A percentile compares a stretch with the other conserved stretches of the same genome.
phyloP scores from a whole-genome alignment of 2,329 filamentous ascomycete species.

The Arthrobotrys conoides region DNA sequence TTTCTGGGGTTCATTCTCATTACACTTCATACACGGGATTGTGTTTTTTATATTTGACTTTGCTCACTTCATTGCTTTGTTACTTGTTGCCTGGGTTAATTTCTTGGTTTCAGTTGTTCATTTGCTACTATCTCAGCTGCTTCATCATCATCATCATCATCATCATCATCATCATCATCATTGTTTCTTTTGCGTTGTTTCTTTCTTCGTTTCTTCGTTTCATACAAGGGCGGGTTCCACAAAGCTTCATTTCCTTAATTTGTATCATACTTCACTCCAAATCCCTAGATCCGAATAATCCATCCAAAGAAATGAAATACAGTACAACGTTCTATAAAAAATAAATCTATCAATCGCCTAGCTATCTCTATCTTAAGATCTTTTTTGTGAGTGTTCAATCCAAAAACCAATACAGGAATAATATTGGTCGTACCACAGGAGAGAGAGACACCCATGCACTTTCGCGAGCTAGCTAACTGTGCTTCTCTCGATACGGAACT shows the following conservation, averaged over 20 bases:
- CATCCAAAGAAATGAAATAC: constrained; percentile 24
- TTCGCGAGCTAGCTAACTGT: no score
- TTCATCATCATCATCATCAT: no score
- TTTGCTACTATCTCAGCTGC: constrained; percentile 35
- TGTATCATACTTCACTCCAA: constrained; percentile 40
- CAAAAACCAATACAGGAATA: no score
- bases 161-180: no score
- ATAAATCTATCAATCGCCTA: no score
- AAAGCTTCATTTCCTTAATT: constrained; percentile 38
- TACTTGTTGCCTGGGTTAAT: constrained; percentile 7
- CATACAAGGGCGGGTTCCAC: constrained; percentile 55
- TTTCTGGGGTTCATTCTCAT: constrained; percentile 42
- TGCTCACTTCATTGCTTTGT: background rate
- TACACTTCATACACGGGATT: constrained; percentile 14
- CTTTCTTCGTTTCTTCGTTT: constrained; percentile 19
- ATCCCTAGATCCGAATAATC: constrained; percentile 34
- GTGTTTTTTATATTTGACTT: constrained; percentile 1
- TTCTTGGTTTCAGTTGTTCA: constrained; percentile 60
- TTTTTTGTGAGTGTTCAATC: no score
- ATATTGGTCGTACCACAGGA: no score
- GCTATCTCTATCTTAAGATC: background rate
- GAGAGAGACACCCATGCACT: background rate
- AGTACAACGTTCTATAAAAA: background rate
- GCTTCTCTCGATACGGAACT: background rate
- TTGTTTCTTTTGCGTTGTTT: constrained; percentile 34